phyloP scores from a whole-genome alignment of 2,329 filamentous ascomycete species.

The Aspergillus sp. region DNA sequence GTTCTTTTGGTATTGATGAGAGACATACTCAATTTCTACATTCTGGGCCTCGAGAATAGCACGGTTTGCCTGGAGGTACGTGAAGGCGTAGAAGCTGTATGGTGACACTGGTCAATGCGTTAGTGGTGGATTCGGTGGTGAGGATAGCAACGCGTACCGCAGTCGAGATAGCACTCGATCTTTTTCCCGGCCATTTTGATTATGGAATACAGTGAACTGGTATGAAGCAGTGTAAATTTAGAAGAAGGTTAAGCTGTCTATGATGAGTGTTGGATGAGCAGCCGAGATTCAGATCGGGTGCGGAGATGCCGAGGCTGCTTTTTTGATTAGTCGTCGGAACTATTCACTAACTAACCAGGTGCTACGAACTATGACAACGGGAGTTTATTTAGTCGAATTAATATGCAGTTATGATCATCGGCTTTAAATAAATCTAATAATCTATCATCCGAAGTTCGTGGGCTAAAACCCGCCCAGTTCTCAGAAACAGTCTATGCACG shows the following conservation, averaged over 20 bases:
- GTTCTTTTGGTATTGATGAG: not conserved
- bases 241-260: too few species aligned
- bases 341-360: too few species aligned
- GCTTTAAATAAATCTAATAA: too few species aligned
- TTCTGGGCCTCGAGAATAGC: conserved; percentile 56
- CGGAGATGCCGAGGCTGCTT: not conserved
- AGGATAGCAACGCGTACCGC: not conserved
- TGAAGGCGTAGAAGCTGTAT: conserved; percentile 8
- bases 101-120: conserved; percentile 1
- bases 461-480: too few species aligned
- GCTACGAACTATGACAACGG: too few species aligned
- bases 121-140: not conserved
- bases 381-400: too few species aligned
- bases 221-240: too few species aligned
- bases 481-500: too few species aligned
- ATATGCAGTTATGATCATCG: too few species aligned
- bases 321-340: not conserved
- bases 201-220: not conserved
- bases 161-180: conserved; percentile 10
- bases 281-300: not conserved
- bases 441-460: too few species aligned
- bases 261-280: not conserved
- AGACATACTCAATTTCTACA: conserved; percentile 63
- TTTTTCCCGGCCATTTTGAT: not conserved
- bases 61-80: not conserved